Conservation (phyloP, 2,329 filamentous ascomycete genomes). For the Aquanectria penicillioides region DNA sequence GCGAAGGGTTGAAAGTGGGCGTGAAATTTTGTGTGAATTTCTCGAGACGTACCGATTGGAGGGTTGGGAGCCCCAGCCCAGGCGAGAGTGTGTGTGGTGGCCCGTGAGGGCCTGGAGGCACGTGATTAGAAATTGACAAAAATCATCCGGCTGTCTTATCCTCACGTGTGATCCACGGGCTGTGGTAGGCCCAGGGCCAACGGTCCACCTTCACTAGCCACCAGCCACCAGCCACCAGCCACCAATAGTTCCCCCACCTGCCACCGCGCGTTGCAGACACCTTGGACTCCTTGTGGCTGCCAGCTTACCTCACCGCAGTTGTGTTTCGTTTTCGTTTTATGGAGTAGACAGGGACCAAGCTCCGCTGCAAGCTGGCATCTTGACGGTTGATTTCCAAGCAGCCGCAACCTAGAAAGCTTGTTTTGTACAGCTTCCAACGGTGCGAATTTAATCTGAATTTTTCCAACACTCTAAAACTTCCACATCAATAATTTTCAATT, state of each 20-base stretch:
- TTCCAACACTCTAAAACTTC: neutral
- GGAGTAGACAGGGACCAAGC: conserved; percentile 24
- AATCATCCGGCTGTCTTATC: conserved; percentile 27
- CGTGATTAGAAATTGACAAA: conserved; percentile 25
- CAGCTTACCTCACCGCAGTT: conserved; percentile 37
- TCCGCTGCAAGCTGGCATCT: conserved; percentile 46
- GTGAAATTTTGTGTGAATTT: conserved; percentile 54
- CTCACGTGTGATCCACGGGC: conserved; percentile 31
- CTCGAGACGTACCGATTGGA: conserved; percentile 46
- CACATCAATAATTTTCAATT: neutral
- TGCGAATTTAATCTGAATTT: conserved; percentile 19
- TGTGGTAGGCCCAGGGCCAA: neutral
- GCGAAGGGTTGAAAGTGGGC: conserved; percentile 45
- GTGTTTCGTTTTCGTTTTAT: conserved; percentile 9
- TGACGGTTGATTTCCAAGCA: conserved; percentile 41
- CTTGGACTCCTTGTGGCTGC: conserved; percentile 8
- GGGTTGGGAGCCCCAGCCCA: conserved; percentile 51
- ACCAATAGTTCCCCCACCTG: neutral
- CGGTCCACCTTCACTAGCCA: neutral
- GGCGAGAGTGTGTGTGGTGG: conserved; percentile 13
- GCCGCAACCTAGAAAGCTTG: conserved; percentile 17
- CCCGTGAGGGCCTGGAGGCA: conserved; percentile 23
- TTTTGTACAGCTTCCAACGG: conserved; percentile 13
- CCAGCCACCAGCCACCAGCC: neutral
- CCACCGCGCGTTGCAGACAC: neutral